These are phyloP conservation scores for Sordariomycetes sp. DNA, from an alignment of 2,329 filamentous ascomycete genomes.

Conservation along the genomic window DNA sequence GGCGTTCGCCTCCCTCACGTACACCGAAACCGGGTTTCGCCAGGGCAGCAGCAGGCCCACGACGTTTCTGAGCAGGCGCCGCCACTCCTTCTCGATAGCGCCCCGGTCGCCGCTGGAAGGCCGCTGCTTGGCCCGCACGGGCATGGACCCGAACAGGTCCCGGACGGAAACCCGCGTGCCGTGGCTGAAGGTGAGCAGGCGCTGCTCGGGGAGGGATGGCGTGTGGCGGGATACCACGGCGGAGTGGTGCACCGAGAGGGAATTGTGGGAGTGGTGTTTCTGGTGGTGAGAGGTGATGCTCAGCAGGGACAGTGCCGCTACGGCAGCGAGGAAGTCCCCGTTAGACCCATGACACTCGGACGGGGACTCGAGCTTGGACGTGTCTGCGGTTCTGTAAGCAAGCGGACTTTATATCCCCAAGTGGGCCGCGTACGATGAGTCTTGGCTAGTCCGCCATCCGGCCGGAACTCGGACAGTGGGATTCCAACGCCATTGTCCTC, in stretches of 20 bases:
- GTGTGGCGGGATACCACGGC: constrained; percentile 51
- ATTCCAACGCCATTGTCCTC: constrained; percentile 85
- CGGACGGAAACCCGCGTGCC: constrained; percentile 69
- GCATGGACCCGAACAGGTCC: constrained; percentile 82
- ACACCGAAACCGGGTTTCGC: constrained; percentile 43
- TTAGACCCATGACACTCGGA: constrained; percentile 49
- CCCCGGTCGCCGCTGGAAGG: constrained; percentile 38
- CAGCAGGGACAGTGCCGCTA: constrained; percentile 67
- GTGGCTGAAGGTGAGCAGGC: constrained; percentile 43
- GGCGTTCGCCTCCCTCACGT: constrained; percentile 20
- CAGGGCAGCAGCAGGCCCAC: constrained; percentile 63
- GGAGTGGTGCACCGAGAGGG: constrained; percentile 61
- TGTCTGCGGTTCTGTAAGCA: constrained; percentile 41
- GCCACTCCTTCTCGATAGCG: constrained; percentile 53
- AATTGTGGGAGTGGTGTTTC: constrained; percentile 48
- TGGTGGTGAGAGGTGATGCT: constrained; percentile 64
- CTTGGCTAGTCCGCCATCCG: constrained; percentile 60
- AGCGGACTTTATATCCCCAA: neutral
- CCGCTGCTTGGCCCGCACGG: constrained; percentile 78
- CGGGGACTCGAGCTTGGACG: constrained; percentile 55
- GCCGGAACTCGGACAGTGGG: constrained; percentile 57
- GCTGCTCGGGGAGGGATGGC: constrained; percentile 49
- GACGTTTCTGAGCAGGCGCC: constrained; percentile 45
- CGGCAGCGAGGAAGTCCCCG: constrained; percentile 67
- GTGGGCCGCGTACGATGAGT: constrained; percentile 49